These are phyloP conservation scores for Colletotrichum sp. DNA, from an alignment of 2,329 filamentous ascomycete genomes.

Conservation along the genomic window DNA sequence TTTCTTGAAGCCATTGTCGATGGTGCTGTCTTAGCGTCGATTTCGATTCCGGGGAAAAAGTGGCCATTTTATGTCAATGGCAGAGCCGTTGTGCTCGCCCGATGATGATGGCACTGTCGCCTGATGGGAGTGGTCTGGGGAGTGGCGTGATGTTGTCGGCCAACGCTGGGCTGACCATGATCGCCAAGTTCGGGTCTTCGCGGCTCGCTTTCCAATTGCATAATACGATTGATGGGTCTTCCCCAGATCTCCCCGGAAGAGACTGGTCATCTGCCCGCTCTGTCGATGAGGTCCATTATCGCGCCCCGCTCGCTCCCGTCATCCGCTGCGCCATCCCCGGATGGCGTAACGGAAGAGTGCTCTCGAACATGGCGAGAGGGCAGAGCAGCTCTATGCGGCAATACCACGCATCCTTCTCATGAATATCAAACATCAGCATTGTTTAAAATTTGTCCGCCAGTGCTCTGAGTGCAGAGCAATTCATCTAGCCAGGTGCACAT, in stretches of 20 bases:
- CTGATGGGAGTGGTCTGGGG: background rate
- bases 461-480: no score
- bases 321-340: background rate
- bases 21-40: background rate
- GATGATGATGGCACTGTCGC: constrained; percentile 19
- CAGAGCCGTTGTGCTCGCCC: background rate
- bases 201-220: background rate
- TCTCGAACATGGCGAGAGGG: background rate
- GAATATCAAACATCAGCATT: accelerated
- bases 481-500: background rate
- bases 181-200: constrained; percentile 4
- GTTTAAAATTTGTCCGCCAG: no score
- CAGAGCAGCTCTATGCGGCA: background rate
- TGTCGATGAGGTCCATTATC: background rate
- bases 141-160: constrained; percentile 20
- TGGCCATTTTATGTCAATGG: background rate
- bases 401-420: accelerated
- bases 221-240: background rate
- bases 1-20: constrained; percentile 6
- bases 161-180: constrained; percentile 15
- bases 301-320: background rate
- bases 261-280: background rate
- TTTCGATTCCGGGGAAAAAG: background rate
- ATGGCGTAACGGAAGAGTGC: background rate
- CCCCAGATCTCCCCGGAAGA: constrained; percentile 14